Evolutionary conservation across 1,139 yeast species (phyloP).

Genomic region (Sugiyamaella japonica): DNA sequence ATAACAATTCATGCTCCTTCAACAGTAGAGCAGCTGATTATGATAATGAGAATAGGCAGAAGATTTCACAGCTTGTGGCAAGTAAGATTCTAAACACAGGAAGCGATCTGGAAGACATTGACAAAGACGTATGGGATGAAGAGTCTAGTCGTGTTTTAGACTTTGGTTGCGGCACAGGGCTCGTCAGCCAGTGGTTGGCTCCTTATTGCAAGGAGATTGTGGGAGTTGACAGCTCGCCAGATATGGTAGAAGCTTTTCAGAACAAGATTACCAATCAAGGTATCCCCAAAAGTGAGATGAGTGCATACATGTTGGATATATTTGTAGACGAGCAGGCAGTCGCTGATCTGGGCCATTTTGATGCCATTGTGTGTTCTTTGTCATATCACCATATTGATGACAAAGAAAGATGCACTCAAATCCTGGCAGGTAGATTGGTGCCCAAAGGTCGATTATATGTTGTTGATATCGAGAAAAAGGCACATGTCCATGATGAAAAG

Average conservation of each 20-base stretch:
- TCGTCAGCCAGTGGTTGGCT: conserved; percentile 33
- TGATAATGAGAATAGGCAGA: conserved; percentile 38
- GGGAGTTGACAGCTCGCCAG: conserved; percentile 36
- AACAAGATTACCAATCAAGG: conserved; percentile 31
- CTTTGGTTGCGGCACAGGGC: conserved; percentile 39
- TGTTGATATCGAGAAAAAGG: conserved; percentile 28
- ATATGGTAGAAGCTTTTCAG: conserved; percentile 34
- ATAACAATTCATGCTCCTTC: conserved; percentile 16
- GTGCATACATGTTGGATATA: conserved; percentile 27
- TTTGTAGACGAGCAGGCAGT: conserved; percentile 19
- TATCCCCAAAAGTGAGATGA: conserved; percentile 27
- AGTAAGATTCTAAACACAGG: conserved; percentile 9
- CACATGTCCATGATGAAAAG: conserved; percentile 21
- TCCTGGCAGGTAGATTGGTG: conserved; percentile 26
- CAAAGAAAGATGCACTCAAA: conserved; percentile 26
- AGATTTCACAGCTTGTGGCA: conserved; percentile 41
- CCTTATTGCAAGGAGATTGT: conserved; percentile 31
- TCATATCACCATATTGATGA: conserved; percentile 37
- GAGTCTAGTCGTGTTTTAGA: conserved; percentile 34
- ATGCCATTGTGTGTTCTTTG: conserved; percentile 34
- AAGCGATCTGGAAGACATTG: neutral
- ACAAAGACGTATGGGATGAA: conserved; percentile 23
- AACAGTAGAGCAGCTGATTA: conserved; percentile 27
- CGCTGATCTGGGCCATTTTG: conserved; percentile 26
- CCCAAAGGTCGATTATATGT: conserved; percentile 34